Base-by-base conservation (phyloP, 805 yeast species). In the Yarrowia sp. region DNA sequence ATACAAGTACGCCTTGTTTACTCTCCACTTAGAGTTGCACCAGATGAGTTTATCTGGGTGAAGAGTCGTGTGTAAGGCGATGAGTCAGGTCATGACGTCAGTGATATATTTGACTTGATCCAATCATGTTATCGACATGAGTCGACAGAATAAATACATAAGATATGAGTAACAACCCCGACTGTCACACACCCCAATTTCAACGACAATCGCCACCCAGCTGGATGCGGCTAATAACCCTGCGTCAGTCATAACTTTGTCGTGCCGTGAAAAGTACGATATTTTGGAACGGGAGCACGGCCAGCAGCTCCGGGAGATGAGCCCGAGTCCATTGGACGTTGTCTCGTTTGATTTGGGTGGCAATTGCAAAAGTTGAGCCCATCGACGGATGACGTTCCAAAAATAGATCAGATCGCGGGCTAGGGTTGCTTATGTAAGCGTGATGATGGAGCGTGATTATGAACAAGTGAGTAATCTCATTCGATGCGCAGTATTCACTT, bases 201-300 rank as follows among this genome's bases (percentile, higher is more conserved):
- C 53, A 26, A 26, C 32, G 8, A 50, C 12, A 32, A 35, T 36
- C 59, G 59, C 59, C 59, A 53, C 50, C 19, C 40, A 5, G 48
- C 1, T 5, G 36, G 53, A 63, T 41, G 41, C 55, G 56, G 48
- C 67, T 63, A 45, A 59, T 63, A 45, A 59, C 45, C 11, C 41
- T 36, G 56, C 56, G 22, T 53, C 59, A 53, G 59, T 53, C 45
- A 53, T 53, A 53, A 53, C 59, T 22, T 53, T 53, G 59, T 40
- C 12, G 9, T 2, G 14, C 2, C 22, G 3, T 15, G 5, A 16
- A 35, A 10, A n/a, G 2, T 5, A 26, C 32, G 32, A 26, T 26
- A 26, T 26, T 26, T 26, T 26, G 7, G 32, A 26, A 2, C 32
- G 7, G 7, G 32, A 26, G 7, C 32, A 26, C 32, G 32, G 32